Conservation (phyloP, 1,284 basidiomycete species). For the Coniferiporia sulphurascens region DNA sequence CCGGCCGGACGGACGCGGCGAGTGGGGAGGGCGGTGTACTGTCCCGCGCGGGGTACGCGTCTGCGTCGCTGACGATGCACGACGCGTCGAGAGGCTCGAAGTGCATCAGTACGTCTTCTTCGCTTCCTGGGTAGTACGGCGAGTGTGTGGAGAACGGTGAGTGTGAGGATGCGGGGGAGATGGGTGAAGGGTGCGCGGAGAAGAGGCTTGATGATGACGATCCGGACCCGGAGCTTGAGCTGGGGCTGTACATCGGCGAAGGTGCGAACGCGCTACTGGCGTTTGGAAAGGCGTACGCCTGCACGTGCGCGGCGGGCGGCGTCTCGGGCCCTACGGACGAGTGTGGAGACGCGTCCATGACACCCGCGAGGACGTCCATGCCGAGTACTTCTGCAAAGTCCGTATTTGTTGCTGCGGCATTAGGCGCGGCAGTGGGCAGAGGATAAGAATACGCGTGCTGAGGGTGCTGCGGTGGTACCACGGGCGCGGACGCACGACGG, state of each 20-base stretch:
- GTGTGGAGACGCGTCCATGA: conserved; percentile 1
- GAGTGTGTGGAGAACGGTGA: conserved; percentile 8
- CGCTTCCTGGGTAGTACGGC: background rate
- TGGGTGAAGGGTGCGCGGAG: background rate
- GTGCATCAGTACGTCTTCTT: conserved; percentile 21
- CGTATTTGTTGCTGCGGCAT: no score
- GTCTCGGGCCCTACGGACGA: conserved; percentile 10
- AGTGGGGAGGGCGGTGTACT: conserved; percentile 7
- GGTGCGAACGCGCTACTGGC: background rate
- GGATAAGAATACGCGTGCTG: background rate
- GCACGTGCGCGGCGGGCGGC: conserved; percentile 3
- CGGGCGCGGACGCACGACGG: background rate
- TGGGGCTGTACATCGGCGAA: no score
- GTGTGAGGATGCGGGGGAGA: conserved; percentile 4
- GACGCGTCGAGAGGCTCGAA: conserved; percentile 21
- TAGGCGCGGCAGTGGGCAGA: no score
- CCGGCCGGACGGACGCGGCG: background rate
- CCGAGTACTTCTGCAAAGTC: no score
- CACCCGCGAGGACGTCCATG: background rate
- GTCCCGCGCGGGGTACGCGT: conserved; percentile 1
- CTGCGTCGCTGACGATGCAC: no score
- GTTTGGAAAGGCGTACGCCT: conserved; percentile 5
- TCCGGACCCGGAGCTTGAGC: background rate
- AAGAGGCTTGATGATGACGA: conserved; percentile 9
- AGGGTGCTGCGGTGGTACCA: background rate